These are phyloP conservation scores for Vigna unguiculata DNA, from an alignment of 306 rosid genomes.

Conservation along the genomic window DNA sequence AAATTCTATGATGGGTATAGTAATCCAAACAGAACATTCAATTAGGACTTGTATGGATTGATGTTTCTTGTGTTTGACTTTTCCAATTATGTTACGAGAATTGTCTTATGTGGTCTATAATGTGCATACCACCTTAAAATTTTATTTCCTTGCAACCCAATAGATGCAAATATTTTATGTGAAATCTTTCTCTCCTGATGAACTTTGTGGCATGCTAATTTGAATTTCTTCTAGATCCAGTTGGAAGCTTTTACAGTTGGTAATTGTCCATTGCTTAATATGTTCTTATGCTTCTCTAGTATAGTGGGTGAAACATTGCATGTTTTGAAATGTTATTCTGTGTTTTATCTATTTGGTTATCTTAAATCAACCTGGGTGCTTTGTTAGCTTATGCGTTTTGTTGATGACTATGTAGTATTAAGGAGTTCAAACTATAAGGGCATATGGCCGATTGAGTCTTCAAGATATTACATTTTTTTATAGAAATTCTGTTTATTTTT, in stretches of 20 bases:
- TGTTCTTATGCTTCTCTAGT: slow-evolving; percentile 7
- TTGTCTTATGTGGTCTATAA: neutral
- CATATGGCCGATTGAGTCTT: neutral
- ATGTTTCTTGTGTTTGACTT: neutral
- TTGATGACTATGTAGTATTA: neutral
- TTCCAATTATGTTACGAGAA: neutral
- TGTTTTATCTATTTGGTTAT: neutral
- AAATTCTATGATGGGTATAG: neutral
- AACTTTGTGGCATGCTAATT: neutral
- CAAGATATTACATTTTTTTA: neutral
- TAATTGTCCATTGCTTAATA: neutral
- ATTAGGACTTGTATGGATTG: neutral
- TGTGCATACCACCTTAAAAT: slow-evolving; percentile 1
- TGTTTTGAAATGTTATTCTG: slow-evolving; percentile 10
- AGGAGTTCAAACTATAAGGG: slow-evolving; percentile 7
- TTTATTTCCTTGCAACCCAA: slow-evolving; percentile 1
- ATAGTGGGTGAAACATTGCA: neutral
- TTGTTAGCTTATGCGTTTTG: neutral
- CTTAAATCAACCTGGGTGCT: neutral
- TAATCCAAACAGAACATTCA: slow-evolving; percentile 4
- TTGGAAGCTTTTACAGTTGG: slow-evolving; percentile 2
- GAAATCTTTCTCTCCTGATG: neutral
- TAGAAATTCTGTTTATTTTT: neutral
- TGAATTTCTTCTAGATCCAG: neutral
- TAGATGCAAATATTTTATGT: neutral